phyloP scores from a whole-genome alignment of 2,329 filamentous ascomycete genomes.

The Microsporum audouinii region DNA sequence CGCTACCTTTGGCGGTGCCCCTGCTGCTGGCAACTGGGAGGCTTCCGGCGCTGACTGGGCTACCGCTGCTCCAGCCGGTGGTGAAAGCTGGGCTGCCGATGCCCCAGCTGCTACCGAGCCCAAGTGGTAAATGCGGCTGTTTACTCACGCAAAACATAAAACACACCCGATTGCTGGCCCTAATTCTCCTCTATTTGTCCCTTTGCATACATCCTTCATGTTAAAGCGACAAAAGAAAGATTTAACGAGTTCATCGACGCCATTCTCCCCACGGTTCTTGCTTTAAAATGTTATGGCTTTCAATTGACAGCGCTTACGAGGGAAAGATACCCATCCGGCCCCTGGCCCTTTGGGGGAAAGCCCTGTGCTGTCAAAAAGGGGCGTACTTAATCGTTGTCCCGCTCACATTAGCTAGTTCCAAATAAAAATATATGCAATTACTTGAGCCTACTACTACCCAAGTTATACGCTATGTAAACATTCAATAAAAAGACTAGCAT shows the following conservation, averaged over 20 bases:
- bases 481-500: not conserved
- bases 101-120: constrained; percentile 19
- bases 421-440: constrained; percentile 1
- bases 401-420: constrained; percentile 6
- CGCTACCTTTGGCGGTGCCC: constrained; percentile 54
- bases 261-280: constrained; percentile 23
- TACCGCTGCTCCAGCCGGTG: constrained; percentile 32
- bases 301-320: constrained; percentile 79
- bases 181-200: not conserved
- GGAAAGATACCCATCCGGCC: constrained; percentile 84
- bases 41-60: constrained; percentile 44
- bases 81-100: constrained; percentile 34
- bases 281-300: constrained; percentile 15
- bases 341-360: constrained; percentile 67
- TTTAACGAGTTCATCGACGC: constrained; percentile 11
- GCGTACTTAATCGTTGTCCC: constrained; percentile 77
- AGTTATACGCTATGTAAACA: not conserved
- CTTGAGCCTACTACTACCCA: not conserved
- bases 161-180: not conserved
- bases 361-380: constrained; percentile 75
- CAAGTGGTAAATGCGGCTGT: constrained; percentile 29
- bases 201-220: not conserved
- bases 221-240: not conserved
- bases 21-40: constrained; percentile 55
- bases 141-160: not conserved